phyloP scores from a whole-genome alignment of 169 alveolate genomes.

The Toxoplasma gondii region DNA sequence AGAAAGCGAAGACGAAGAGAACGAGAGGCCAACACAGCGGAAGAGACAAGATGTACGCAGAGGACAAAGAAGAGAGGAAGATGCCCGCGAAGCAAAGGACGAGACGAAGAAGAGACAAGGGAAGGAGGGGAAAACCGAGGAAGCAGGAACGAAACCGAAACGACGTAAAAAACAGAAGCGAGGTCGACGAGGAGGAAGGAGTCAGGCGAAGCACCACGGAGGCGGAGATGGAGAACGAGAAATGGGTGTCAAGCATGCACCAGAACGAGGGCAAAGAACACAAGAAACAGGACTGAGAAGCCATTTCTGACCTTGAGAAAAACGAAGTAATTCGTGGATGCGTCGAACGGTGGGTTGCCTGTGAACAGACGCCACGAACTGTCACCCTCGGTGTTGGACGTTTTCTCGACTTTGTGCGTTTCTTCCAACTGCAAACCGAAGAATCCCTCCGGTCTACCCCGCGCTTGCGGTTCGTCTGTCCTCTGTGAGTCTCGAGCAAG shows the following conservation, averaged over 20 bases:
- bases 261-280: no score
- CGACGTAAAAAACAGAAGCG: neutral
- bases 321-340: conserved; percentile 81
- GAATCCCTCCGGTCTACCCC: neutral
- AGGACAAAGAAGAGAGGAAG: neutral
- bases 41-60: neutral
- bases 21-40: neutral
- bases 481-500: neutral
- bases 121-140: neutral
- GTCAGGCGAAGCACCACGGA: neutral
- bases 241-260: no score
- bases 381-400: neutral
- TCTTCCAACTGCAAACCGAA: neutral
- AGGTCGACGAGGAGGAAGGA: neutral
- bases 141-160: neutral
- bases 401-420: neutral
- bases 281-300: neutral
- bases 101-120: neutral
- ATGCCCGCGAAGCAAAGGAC: neutral
- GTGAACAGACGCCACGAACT: neutral
- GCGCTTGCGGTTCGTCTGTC: neutral
- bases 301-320: conserved; percentile 68
- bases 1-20: neutral
- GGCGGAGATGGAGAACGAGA: neutral
- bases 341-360: conserved; percentile 76